These are phyloP conservation scores for Xylaria venustula DNA, from an alignment of 495 filamentous ascomycete genomes.

Conservation along the genomic window DNA sequence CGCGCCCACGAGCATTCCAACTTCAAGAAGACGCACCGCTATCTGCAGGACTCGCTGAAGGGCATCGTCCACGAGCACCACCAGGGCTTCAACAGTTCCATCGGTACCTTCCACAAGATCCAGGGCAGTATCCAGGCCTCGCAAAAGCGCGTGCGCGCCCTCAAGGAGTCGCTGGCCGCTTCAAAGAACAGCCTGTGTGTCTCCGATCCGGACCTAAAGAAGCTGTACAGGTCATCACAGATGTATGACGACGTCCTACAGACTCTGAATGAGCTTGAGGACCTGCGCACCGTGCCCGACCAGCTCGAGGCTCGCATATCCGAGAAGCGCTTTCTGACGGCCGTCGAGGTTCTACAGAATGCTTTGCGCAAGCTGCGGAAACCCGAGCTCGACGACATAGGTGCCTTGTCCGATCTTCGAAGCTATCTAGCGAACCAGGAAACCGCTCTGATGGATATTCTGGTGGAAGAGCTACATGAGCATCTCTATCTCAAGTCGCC, in stretches of 20 bases:
- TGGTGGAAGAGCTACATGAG: constrained; percentile 95
- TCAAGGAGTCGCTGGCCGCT: constrained; percentile 79
- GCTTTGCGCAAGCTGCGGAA: constrained; percentile 77
- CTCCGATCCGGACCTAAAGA: constrained; percentile 89
- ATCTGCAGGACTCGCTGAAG: constrained; percentile 87
- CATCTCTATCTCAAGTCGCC: constrained; percentile 96
- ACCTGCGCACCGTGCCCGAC: constrained; percentile 87
- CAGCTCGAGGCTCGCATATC: constrained; percentile 90
- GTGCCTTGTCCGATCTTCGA: constrained; percentile 79
- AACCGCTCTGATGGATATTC: constrained; percentile 82
- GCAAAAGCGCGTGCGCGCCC: constrained; percentile 75
- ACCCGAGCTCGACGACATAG: constrained; percentile 89
- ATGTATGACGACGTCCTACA: constrained; percentile 90
- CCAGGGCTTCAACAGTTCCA: constrained; percentile 98
- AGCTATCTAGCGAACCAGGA: constrained; percentile 93
- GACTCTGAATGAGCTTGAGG: constrained; percentile 78
- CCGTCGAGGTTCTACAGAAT: constrained; percentile 88
- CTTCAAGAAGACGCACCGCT: constrained; percentile 76
- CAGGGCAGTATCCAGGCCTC: constrained; percentile 88
- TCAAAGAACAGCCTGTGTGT: constrained; percentile 80
- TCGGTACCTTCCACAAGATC: constrained; percentile 98
- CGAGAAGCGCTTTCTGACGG: constrained; percentile 90
- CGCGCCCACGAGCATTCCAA: constrained; percentile 80
- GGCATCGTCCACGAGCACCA: constrained; percentile 98
- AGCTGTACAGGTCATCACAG: constrained; percentile 77